Percentiles rank a stretch among this genome's conserved stretches.
Evolutionary conservation across 192 early-diverging fungal genomes (phyloP).

Genomic region (Chytriomyces sp.): DNA sequence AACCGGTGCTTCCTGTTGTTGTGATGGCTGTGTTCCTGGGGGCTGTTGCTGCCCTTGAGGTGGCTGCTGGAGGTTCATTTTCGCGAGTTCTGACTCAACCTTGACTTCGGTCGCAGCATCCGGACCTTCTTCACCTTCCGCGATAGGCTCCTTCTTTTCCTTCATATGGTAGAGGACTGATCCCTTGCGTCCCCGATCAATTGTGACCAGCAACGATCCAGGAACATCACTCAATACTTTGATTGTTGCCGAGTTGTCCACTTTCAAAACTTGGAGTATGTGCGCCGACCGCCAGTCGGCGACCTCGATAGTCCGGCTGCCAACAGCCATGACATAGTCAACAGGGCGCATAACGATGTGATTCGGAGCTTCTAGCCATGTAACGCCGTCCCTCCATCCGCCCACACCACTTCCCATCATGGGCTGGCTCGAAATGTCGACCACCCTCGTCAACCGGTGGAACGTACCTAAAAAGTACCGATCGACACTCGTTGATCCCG

Average conservation of each 20-base stretch:
- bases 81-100: not conserved
- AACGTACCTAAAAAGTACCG: constrained; percentile 60
- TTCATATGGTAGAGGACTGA: constrained; percentile 41
- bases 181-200: constrained; percentile 47
- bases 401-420: constrained; percentile 61
- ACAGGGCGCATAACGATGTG: constrained; percentile 50
- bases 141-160: constrained; percentile 38
- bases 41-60: constrained; percentile 4
- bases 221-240: constrained; percentile 30
- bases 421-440: constrained; percentile 49
- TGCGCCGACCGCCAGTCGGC: constrained; percentile 55
- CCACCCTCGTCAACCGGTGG: constrained; percentile 51
- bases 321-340: constrained; percentile 49
- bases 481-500: constrained; percentile 25
- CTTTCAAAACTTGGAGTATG: constrained; percentile 41
- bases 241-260: constrained; percentile 34
- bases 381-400: constrained; percentile 59
- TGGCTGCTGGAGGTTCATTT: not conserved
- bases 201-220: constrained; percentile 33
- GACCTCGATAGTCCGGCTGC: constrained; percentile 48
- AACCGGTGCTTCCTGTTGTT: not conserved
- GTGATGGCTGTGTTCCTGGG: too few species aligned
- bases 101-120: not conserved
- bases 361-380: constrained; percentile 52
- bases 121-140: too few species aligned